A percentile compares a stretch with the other conserved stretches of the same genome.
Evolutionary conservation across 345 rosid genomes (phyloP).

Genomic region (Pistacia atlantica): DNA sequence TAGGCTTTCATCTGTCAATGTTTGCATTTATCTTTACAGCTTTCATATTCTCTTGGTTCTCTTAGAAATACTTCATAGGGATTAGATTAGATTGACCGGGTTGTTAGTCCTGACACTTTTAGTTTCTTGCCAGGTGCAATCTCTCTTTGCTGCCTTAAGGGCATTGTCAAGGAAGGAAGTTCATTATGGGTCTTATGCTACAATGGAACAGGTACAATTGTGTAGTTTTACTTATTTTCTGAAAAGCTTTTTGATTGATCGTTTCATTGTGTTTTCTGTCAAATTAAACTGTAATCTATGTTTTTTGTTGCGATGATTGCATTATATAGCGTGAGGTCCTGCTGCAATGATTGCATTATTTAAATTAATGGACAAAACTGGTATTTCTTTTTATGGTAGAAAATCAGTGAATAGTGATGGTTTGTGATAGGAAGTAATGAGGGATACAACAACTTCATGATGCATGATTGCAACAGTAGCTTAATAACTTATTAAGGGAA

Average conservation of each 20-base stretch:
- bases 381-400: neutral
- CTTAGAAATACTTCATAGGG: neutral
- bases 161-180: conserved; percentile 56
- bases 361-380: neutral
- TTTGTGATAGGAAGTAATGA: neutral
- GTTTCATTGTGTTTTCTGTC: neutral
- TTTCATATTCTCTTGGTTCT: neutral
- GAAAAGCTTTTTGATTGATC: neutral
- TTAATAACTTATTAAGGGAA: neutral
- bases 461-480: neutral
- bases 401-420: neutral
- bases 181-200: conserved; percentile 61
- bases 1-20: conserved; percentile 20
- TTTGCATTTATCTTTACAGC: neutral
- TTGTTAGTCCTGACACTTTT: conserved; percentile 10
- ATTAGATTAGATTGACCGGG: neutral
- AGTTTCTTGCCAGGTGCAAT: conserved; percentile 42
- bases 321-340: neutral
- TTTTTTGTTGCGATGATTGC: neutral
- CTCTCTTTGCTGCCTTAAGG: conserved; percentile 49
- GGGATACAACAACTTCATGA: neutral
- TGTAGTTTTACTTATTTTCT: neutral
- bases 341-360: neutral
- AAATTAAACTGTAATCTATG: neutral
- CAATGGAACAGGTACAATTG: conserved; percentile 52